Conservation (phyloP, 768 basidiomycete genomes). For the Paxillus involutus region DNA sequence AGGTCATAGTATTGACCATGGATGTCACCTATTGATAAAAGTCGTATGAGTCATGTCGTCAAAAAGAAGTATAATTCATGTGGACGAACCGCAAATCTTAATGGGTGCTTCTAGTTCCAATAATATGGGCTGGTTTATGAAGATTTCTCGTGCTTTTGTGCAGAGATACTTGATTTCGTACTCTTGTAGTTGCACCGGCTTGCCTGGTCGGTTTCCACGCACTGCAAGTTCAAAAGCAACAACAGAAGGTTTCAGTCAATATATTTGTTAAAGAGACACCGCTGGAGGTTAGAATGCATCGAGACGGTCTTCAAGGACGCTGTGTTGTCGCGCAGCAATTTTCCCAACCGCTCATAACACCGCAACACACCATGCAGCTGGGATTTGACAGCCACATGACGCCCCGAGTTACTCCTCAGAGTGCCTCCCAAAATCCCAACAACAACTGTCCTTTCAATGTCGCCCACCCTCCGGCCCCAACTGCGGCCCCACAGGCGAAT, state of each 20-base stretch:
- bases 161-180: slow-evolving; percentile 99
- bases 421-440: background rate
- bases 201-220: slow-evolving; percentile 97
- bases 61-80: slow-evolving; percentile 1
- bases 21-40: slow-evolving; percentile 75
- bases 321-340: background rate
- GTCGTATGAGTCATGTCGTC: slow-evolving; percentile 22
- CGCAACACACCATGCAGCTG: slow-evolving; percentile 1
- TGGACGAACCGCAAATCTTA: slow-evolving; percentile 93
- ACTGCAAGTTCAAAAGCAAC: slow-evolving; percentile 50
- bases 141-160: slow-evolving; percentile 98
- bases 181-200: slow-evolving; percentile 96
- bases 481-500: background rate
- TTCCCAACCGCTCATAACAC: slow-evolving; percentile 7
- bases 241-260: slow-evolving; percentile 22
- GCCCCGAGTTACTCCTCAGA: background rate
- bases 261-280: slow-evolving; percentile 4
- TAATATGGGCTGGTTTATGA: slow-evolving; percentile 98
- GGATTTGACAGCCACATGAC: background rate
- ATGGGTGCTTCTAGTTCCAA: slow-evolving; percentile 98
- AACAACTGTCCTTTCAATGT: background rate
- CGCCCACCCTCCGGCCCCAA: background rate
- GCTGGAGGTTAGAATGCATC: background rate
- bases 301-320: background rate
- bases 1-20: slow-evolving; percentile 99